These are phyloP conservation scores for Hansenula lynferdii DNA, from an alignment of 1,139 yeast species.

Conservation along the genomic window DNA sequence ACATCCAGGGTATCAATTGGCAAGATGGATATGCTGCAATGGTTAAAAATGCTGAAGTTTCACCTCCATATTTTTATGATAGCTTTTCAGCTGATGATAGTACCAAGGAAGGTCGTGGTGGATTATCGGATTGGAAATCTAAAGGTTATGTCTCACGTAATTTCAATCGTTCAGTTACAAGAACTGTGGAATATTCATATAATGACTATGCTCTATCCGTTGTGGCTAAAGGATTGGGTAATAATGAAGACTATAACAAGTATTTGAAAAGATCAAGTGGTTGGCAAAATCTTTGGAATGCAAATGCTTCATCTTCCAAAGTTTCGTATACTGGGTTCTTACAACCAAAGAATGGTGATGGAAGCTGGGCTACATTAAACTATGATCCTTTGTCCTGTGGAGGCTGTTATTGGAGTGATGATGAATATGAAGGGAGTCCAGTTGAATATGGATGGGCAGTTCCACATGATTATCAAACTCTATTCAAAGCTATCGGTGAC, in stretches of 20 bases:
- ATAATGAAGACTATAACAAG: conserved; percentile 23
- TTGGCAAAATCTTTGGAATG: conserved; percentile 38
- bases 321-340: conserved; percentile 30
- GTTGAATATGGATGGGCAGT: conserved; percentile 34
- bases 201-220: conserved; percentile 34
- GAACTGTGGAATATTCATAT: conserved; percentile 37
- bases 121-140: conserved; percentile 30
- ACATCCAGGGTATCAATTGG: conserved; percentile 28
- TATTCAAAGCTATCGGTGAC: conserved; percentile 27
- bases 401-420: conserved; percentile 31
- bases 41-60: conserved; percentile 34
- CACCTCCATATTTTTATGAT: conserved; percentile 28
- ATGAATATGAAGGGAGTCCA: conserved; percentile 29
- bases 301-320: conserved; percentile 21
- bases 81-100: conserved; percentile 28
- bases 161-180: conserved; percentile 31
- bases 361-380: conserved; percentile 24
- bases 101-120: conserved; percentile 31
- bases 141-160: conserved; percentile 29
- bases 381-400: conserved; percentile 30
- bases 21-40: conserved; percentile 31
- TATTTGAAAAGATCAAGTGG: conserved; percentile 32
- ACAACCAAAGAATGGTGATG: conserved; percentile 32
- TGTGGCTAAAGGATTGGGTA: conserved; percentile 31
- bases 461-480: conserved; percentile 31